Evolutionary conservation across 257 asterid genomes (phyloP), one percentile per base, ranked within the genome.

Genomic region (Oldenlandia corymbosa): DNA sequence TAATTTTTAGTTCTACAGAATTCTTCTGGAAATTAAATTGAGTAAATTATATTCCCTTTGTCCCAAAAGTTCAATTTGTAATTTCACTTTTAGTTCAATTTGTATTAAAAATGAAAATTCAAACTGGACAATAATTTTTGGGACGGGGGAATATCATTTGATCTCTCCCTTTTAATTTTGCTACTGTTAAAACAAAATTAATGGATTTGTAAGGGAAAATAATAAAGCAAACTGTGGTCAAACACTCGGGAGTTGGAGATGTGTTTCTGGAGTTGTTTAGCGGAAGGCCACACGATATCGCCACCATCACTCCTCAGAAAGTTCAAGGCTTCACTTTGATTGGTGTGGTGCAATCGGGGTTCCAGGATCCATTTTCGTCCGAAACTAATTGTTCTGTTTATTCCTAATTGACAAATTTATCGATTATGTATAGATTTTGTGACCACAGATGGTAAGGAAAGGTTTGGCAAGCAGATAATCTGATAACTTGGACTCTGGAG

Each of bases 401-500:
- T n/a, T n/a, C n/a, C n/a, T n/a, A n/a, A n/a, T n/a, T n/a, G n/a
- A n/a, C n/a, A n/a, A n/a, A n/a, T n/a, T n/a, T n/a, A n/a, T n/a
- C n/a, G n/a, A n/a, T n/a, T n/a, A n/a, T n/a, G n/a, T n/a, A n/a
- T n/a, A n/a, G n/a, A n/a, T n/a, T n/a, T n/a, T n/a, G n/a, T n/a
- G n/a, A n/a, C n/a, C n/a, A 24, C 42, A 79, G 83, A 76, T 14
- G 85, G 46, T 2, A 41, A 41, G 11, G 46, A 5, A 5, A 41
- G 13, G 46, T 9, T 41, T 3, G 46, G 11, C n/a, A n/a, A n/a
- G n/a, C n/a, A 1, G 57, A 68, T 48, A 75, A 68, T 50, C 27
- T 76, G 1, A 75, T 73, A 0, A 81, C 80, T 0, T 81, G 82
- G 77, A 73, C 79, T 0, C 24, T 81, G 1, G 75, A 76, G 30